Conservation (phyloP, 2,329 filamentous ascomycete genomes). For the Hymenoscyphus albidus region DNA sequence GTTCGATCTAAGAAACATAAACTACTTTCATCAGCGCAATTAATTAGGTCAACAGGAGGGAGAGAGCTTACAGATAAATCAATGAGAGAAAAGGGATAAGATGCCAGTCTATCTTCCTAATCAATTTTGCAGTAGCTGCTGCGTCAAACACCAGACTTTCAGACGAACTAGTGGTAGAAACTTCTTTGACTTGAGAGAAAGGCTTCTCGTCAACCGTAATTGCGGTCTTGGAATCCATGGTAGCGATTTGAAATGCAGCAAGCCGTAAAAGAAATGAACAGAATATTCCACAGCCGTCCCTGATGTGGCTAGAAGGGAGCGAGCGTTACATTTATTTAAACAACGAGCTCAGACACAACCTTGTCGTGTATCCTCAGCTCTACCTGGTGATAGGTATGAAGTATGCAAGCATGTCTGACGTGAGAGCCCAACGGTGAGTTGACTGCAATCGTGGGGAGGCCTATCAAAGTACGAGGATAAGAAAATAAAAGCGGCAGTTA, state of each 20-base stretch:
- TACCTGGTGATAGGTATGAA: not conserved
- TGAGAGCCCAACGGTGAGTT: not conserved
- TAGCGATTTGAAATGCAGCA: not conserved
- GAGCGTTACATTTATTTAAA: not conserved
- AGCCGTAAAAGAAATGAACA: not conserved
- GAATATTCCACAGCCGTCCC: not conserved
- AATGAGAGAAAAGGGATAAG: conserved; percentile 44
- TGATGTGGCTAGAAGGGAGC: not conserved
- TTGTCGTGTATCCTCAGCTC: not conserved
- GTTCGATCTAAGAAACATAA: conserved; percentile 32
- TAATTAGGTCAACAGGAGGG: not conserved
- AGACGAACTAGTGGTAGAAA: not conserved
- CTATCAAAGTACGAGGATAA: not conserved
- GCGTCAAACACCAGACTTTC: conserved; percentile 16
- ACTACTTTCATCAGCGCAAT: conserved; percentile 20
- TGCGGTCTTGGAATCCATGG: not conserved
- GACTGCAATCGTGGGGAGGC: not conserved
- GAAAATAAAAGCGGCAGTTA: not conserved
- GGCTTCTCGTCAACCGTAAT: not conserved
- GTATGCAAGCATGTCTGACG: not conserved
- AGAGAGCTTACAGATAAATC: conserved; percentile 44
- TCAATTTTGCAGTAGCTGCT: conserved; percentile 21
- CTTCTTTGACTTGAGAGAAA: not conserved
- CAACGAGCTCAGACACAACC: not conserved
- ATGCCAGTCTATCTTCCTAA: conserved; percentile 29